Base-by-base conservation (phyloP, 768 basidiomycete genomes). In the Rhizopogon vinicolor region DNA sequence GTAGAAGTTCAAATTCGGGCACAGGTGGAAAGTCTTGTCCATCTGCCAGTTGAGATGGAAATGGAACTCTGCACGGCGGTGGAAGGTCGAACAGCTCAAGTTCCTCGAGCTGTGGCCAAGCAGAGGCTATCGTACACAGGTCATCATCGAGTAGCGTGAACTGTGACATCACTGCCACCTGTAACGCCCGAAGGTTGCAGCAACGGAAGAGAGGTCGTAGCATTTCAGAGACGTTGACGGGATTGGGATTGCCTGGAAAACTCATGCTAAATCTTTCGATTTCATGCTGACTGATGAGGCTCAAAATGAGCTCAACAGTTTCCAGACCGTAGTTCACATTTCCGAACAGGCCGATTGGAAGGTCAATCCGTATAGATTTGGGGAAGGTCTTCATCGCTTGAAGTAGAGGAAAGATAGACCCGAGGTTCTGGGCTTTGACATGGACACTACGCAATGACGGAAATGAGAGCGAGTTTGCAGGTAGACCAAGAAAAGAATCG, bases 71-170 rank as follows among this genome's bases (percentile, higher is more conserved):
- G 25, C 5, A 4, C 25, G 25, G 3, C 5, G 25, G 18, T 14
- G 33, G 46, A 12, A 48, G 22, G 13, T 37, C 48, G 9, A 29
- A 18, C 5, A 54, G 13, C 13, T 54, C 53, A 13, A 54, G 31
- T 9, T 31, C 33, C 44, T 54, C 53, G 13, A 54, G 13, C n/a
- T 52, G 29, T 28, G 53, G 52, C 52, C 50, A 53, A 52, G 52
- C 49, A 25, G 44, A 25, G n/a, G 51, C 53, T 13, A 51, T 31
- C 10, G 16, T n/a, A 14, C 45, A 13, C 19, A 54, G 51, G 18
- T 54, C 45, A 14, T 53, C 8, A 28, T 54, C 45, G 8, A 7
- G n/a, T 19, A 52, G 52, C 7, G 31, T 31, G 45, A 53, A 53
- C 14, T 25, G 7, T 2, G 33, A 51, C 7, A 50, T 19, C 44